Percentiles rank a stretch among this genome's conserved stretches.
These are phyloP conservation scores for Eucalyptus victrix DNA, from an alignment of 345 rosid species.

Conservation along the genomic window DNA sequence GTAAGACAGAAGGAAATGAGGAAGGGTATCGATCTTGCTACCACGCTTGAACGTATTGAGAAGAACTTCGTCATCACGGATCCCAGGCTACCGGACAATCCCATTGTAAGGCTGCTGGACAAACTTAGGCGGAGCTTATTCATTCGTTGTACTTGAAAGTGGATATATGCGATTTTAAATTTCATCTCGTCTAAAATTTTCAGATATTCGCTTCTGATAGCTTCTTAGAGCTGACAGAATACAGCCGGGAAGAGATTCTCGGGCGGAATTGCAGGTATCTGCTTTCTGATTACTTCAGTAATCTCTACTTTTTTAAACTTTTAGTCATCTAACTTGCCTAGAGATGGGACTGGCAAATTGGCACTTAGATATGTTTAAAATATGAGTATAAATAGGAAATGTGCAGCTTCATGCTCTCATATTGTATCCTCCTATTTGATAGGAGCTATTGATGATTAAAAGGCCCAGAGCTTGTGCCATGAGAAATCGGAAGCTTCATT, in stretches of 20 bases:
- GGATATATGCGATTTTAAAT: not conserved
- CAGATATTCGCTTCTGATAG: slow-evolving; percentile 99
- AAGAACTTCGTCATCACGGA: slow-evolving; percentile 96
- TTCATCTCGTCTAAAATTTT: not conserved
- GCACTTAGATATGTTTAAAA: not conserved
- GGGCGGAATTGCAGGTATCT: slow-evolving; percentile 92
- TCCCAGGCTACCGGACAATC: slow-evolving; percentile 96
- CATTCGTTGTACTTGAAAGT: not conserved
- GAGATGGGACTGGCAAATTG: not conserved
- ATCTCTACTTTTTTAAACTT: not conserved
- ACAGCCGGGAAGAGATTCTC: slow-evolving; percentile 93
- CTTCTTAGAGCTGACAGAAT: slow-evolving; percentile 94
- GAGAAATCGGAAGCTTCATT: not conserved
- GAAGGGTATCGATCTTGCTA: slow-evolving; percentile 94
- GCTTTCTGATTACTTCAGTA: not conserved
- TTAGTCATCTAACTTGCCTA: not conserved
- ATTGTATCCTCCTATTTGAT: not conserved
- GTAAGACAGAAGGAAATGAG: slow-evolving; percentile 92
- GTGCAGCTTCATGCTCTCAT: not conserved
- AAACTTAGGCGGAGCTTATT: not conserved
- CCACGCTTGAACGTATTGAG: slow-evolving; percentile 98
- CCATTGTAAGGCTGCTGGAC: slow-evolving; percentile 54
- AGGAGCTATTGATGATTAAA: not conserved
- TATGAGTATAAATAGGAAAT: not conserved
- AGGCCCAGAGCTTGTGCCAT: not conserved